A percentile compares a stretch with the other conserved stretches of the same genome.
These are phyloP conservation scores for Diplogelasinospora grovesii DNA, from an alignment of 495 filamentous ascomycete species.

Conservation along the genomic window DNA sequence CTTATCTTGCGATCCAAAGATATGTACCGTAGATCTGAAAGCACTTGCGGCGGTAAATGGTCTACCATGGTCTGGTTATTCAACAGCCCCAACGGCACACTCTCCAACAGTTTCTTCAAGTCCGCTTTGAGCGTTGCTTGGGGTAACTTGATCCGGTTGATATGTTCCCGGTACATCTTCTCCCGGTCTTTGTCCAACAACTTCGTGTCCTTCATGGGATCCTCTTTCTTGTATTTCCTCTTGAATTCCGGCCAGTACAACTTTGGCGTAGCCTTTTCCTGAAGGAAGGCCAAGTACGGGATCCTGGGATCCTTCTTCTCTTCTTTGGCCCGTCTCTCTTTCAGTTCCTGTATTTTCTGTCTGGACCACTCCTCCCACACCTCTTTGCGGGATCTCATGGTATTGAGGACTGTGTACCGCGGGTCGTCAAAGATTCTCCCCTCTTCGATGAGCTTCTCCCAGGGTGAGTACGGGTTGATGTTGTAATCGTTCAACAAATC, in stretches of 20 bases:
- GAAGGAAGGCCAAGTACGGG: constrained; percentile 75
- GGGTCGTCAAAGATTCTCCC: constrained; percentile 78
- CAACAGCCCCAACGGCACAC: constrained; percentile 54
- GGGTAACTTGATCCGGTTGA: constrained; percentile 67
- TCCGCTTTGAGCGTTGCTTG: constrained; percentile 72
- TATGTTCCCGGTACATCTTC: constrained; percentile 83
- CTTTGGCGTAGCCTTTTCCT: constrained; percentile 75
- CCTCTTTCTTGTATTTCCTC: constrained; percentile 76
- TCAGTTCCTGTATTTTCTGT: constrained; percentile 62
- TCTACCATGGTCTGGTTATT: constrained; percentile 59
- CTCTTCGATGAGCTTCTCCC: constrained; percentile 80
- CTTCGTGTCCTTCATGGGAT: constrained; percentile 69
- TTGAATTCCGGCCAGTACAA: constrained; percentile 97
- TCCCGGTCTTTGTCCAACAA: constrained; percentile 83
- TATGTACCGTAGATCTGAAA: constrained; percentile 75
- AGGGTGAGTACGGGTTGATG: constrained; percentile 84
- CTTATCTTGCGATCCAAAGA: constrained; percentile 63
- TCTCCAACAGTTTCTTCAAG: constrained; percentile 67
- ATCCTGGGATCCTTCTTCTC: constrained; percentile 82
- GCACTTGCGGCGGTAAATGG: constrained; percentile 59
- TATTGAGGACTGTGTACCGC: constrained; percentile 75
- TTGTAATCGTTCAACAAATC: constrained; percentile 76
- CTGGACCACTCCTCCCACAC: constrained; percentile 76
- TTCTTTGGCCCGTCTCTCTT: constrained; percentile 64
- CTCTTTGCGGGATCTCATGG: constrained; percentile 73